A percentile compares a stretch with the other conserved stretches of the same genome.
These are phyloP conservation scores for Fusarium torulosum DNA, from an alignment of 2,329 filamentous ascomycete genomes.

Conservation along the genomic window DNA sequence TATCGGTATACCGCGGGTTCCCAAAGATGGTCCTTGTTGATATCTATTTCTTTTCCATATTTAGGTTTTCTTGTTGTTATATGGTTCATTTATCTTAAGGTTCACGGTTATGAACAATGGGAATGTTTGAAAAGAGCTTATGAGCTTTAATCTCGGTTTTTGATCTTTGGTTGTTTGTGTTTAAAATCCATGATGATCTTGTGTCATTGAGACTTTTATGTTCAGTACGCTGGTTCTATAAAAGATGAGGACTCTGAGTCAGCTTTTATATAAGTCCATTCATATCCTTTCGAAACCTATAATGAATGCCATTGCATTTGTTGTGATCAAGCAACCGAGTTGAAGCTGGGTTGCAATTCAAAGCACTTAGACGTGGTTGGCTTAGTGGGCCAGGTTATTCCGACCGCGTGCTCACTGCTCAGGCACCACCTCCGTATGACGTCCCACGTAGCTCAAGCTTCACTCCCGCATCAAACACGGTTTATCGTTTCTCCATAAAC, in stretches of 20 bases:
- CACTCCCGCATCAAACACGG: conserved; percentile 11
- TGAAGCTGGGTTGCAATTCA: too few species aligned
- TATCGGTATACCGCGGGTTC: conserved; percentile 18
- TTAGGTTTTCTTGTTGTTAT: conserved; percentile 21
- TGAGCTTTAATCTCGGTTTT: conserved; percentile 12
- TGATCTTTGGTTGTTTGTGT: background rate
- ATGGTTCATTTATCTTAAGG: conserved; percentile 38
- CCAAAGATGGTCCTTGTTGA: conserved; percentile 19
- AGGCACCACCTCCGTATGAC: conserved; percentile 33
- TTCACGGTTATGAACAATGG: conserved; percentile 44
- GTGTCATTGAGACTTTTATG: too few species aligned
- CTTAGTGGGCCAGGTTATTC: conserved; percentile 22
- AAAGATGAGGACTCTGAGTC: too few species aligned
- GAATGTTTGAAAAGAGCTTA: conserved; percentile 36
- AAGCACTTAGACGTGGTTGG: background rate
- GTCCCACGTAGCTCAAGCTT: conserved; percentile 27
- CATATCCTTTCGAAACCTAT: background rate
- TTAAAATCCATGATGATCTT: background rate
- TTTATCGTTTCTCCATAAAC: background rate
- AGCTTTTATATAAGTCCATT: too few species aligned
- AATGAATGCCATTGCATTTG: background rate
- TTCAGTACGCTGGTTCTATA: too few species aligned
- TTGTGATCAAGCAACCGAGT: background rate
- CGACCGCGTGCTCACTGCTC: conserved; percentile 23
- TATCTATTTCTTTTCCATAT: conserved; percentile 15